Evolutionary conservation across 768 basidiomycete species (phyloP).

Genomic region (Lentinula guzmanii): DNA sequence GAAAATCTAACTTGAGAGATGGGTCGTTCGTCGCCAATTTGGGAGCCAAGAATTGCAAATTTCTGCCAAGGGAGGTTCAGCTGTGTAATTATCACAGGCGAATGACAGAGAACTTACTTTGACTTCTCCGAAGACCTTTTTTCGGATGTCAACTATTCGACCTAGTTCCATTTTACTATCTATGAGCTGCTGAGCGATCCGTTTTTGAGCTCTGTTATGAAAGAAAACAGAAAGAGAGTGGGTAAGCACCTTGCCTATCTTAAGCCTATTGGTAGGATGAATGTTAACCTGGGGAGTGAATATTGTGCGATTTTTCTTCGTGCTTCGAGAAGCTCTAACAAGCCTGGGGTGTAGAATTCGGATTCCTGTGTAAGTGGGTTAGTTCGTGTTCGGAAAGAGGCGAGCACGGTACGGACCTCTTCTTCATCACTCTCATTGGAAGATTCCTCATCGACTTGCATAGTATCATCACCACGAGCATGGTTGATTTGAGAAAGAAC

Average conservation of each 20-base stretch:
- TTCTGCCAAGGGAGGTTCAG: conserved; percentile 40
- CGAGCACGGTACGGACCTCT: conserved; percentile 5
- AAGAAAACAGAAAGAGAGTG: conserved; percentile 29
- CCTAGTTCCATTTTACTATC: conserved; percentile 85
- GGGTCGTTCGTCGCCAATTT: conserved; percentile 96
- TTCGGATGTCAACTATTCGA: conserved; percentile 87
- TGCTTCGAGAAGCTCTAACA: conserved; percentile 80
- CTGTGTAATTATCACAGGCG: background rate
- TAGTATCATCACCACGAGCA: conserved; percentile 75
- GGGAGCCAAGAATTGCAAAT: conserved; percentile 90
- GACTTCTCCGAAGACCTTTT: conserved; percentile 83
- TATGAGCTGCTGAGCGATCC: conserved; percentile 87
- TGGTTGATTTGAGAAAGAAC: conserved; percentile 91
- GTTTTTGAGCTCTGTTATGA: conserved; percentile 85
- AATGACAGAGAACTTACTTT: conserved; percentile 50
- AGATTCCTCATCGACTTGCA: conserved; percentile 67
- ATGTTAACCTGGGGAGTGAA: conserved; percentile 88
- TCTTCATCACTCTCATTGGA: conserved; percentile 73
- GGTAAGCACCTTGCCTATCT: conserved; percentile 75
- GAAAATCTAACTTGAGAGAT: conserved; percentile 92
- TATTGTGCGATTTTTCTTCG: conserved; percentile 85
- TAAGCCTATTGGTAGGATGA: conserved; percentile 44
- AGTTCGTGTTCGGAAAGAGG: background rate
- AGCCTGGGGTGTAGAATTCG: conserved; percentile 94
- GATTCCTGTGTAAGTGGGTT: conserved; percentile 51